Conservation (phyloP, 1,284 basidiomycete genomes). For the Ganoderma leucocontextum region DNA sequence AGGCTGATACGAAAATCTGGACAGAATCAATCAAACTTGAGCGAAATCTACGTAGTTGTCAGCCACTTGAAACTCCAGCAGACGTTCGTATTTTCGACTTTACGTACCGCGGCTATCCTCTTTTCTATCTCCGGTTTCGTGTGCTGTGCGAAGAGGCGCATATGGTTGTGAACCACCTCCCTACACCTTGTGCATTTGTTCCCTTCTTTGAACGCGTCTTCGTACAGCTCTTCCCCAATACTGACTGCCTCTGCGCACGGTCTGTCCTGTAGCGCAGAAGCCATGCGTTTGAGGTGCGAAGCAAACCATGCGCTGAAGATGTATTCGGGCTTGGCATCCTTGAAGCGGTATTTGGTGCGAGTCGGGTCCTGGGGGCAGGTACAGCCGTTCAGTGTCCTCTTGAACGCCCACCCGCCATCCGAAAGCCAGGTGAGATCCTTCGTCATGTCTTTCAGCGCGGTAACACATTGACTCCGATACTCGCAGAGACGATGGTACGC, state of each 20-base stretch:
- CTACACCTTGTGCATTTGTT: background rate
- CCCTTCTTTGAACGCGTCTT: background rate
- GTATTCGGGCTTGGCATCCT: background rate
- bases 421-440: conserved; percentile 11
- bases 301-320: background rate
- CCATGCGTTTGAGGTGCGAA: background rate
- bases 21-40: too few relatives aligned
- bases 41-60: too few relatives aligned
- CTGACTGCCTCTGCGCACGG: background rate
- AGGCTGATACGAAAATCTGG: too few relatives aligned
- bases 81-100: background rate
- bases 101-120: background rate
- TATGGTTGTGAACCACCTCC: too few relatives aligned
- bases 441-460: conserved; percentile 13
- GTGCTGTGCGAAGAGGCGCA: background rate
- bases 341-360: background rate
- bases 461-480: conserved; percentile 12
- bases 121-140: background rate
- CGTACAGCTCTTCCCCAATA: background rate
- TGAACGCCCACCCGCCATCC: conserved; percentile 5
- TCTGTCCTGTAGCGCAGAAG: background rate
- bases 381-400: background rate
- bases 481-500: conserved; percentile 23
- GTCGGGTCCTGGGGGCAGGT: background rate
- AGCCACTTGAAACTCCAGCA: too few relatives aligned